A percentile compares a stretch with the other conserved stretches of the same genome.
Evolutionary conservation across 306 rosid species (phyloP).

Genomic region (Begonia loranthoides): DNA sequence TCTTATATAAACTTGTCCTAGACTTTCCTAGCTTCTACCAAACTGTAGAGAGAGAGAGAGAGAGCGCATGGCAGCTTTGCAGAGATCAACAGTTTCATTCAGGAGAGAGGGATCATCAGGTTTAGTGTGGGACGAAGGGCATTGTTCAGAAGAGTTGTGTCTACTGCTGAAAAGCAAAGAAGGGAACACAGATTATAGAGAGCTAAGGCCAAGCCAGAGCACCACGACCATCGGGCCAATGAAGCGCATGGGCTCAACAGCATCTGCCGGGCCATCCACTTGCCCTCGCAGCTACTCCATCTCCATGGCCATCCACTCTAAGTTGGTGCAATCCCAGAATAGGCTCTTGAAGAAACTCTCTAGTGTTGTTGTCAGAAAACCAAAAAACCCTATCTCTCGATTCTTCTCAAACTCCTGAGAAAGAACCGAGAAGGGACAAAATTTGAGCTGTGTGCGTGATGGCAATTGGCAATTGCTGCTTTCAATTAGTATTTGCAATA

Average conservation of each 20-base stretch:
- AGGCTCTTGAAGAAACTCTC: slow-evolving; percentile 2
- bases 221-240: neutral
- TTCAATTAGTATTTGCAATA: too few relatives aligned
- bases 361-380: neutral
- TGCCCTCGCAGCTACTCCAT: slow-evolving; percentile 1
- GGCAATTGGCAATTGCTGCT: too few relatives aligned
- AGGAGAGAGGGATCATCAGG: slow-evolving; percentile 25
- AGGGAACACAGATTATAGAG: neutral
- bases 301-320: neutral
- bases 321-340: neutral
- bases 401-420: too few relatives aligned
- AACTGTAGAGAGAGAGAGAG: neutral
- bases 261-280: neutral
- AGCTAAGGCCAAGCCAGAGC: slow-evolving; percentile 3
- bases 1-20: too few relatives aligned
- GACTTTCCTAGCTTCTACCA: neutral
- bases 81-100: slow-evolving; percentile 19
- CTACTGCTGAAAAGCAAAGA: neutral
- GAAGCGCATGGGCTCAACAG: neutral
- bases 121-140: slow-evolving; percentile 19
- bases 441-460: too few relatives aligned
- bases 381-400: neutral
- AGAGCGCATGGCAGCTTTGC: slow-evolving; percentile 15
- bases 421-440: too few relatives aligned
- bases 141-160: slow-evolving; percentile 6